phyloP scores from a whole-genome alignment of 352 stramenopile genomes.

The Hyphochytrium catenoides region DNA sequence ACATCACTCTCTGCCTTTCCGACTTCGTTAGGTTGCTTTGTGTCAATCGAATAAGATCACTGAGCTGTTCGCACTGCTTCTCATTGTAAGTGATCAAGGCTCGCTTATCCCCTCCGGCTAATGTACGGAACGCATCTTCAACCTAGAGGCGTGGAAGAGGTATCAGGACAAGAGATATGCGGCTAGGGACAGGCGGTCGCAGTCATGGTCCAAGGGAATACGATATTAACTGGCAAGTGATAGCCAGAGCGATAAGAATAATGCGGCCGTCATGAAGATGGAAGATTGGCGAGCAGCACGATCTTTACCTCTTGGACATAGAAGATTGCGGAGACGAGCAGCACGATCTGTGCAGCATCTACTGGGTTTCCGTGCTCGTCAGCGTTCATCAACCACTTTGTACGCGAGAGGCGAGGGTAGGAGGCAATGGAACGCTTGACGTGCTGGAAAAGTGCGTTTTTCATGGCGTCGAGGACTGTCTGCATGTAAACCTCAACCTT shows the following conservation, averaged over 20 bases:
- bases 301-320: slow-evolving; percentile 81
- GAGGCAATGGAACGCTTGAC: slow-evolving; percentile 69
- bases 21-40: slow-evolving; percentile 70
- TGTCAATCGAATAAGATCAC: slow-evolving; percentile 75
- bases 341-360: slow-evolving; percentile 83
- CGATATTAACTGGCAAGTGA: too few relatives aligned
- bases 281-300: too few relatives aligned
- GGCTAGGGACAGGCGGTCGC: too few relatives aligned
- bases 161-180: too few relatives aligned
- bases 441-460: slow-evolving; percentile 76
- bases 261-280: too few relatives aligned
- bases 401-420: slow-evolving; percentile 68
- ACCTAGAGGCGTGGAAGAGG: too few relatives aligned
- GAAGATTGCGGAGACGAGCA: slow-evolving; percentile 71
- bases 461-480: slow-evolving; percentile 78
- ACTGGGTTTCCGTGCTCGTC: slow-evolving; percentile 51
- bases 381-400: slow-evolving; percentile 89
- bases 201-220: too few relatives aligned
- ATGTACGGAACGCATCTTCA: slow-evolving; percentile 43
- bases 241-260: too few relatives aligned
- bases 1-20: slow-evolving; percentile 79
- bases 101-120: slow-evolving; percentile 44
- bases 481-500: slow-evolving; percentile 95
- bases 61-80: slow-evolving; percentile 72
- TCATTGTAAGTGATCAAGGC: slow-evolving; percentile 70